A percentile compares a stretch with the other conserved stretches of the same genome.
These are phyloP conservation scores for Ascochyta rabiei DNA, from an alignment of 2,329 filamentous ascomycete genomes.

Conservation along the genomic window DNA sequence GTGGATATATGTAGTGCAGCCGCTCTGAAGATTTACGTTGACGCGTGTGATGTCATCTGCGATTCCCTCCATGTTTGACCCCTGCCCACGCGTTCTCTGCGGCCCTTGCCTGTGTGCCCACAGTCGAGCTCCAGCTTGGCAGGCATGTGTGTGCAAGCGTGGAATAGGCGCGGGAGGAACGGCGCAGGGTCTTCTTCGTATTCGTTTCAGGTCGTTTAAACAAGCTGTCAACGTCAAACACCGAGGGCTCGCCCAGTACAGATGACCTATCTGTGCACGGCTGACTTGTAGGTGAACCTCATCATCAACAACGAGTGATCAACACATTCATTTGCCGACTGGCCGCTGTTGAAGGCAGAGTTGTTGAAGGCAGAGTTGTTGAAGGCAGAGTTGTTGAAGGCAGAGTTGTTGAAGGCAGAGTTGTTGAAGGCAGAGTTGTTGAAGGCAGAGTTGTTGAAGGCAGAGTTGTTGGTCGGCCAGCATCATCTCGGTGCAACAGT, in stretches of 20 bases:
- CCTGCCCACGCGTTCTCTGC: slow-evolving; percentile 6
- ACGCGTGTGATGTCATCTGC: slow-evolving; percentile 13
- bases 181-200: slow-evolving; percentile 13
- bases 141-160: slow-evolving; percentile 9
- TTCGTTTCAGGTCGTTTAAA: slow-evolving; percentile 6
- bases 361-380: not conserved
- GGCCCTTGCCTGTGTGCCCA: not conserved
- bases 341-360: too few species aligned
- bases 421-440: not conserved
- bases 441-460: not conserved
- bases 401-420: not conserved
- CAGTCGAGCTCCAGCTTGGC: slow-evolving; percentile 9
- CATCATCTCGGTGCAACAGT: not conserved
- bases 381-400: not conserved
- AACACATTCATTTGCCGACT: not conserved
- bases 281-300: not conserved
- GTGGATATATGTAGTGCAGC: not conserved
- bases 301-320: not conserved
- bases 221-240: not conserved
- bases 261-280: not conserved
- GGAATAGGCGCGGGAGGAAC: slow-evolving; percentile 11
- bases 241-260: slow-evolving; percentile 3
- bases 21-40: not conserved
- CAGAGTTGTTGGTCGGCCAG: not conserved
- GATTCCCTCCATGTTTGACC: not conserved